Percentiles rank a stretch among this genome's conserved stretches.
These are phyloP conservation scores for Sequoia sempervirens DNA, from an alignment of 75 land plant species.

Conservation along the genomic window DNA sequence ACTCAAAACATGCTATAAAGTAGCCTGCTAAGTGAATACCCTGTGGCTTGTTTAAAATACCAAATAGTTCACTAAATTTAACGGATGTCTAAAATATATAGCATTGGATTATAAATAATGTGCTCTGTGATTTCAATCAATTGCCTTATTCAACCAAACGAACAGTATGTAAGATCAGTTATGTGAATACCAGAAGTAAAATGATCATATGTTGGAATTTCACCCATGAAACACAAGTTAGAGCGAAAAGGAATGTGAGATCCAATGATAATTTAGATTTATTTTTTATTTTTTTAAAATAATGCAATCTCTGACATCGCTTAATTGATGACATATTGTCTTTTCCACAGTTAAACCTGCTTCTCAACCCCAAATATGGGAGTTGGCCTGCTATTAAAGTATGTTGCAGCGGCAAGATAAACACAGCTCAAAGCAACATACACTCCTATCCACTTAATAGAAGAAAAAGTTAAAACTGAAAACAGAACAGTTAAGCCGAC, in stretches of 20 bases:
- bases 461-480: constrained; percentile 36
- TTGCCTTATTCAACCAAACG: background rate
- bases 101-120: background rate
- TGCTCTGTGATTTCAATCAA: background rate
- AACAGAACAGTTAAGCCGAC: constrained; percentile 26
- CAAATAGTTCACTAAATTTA: background rate
- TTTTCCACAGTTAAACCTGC: background rate
- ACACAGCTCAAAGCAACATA: constrained; percentile 53
- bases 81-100: background rate
- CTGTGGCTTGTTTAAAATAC: background rate
- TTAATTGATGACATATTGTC: background rate
- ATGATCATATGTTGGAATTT: background rate
- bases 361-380: constrained; percentile 21
- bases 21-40: too few species aligned
- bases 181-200: background rate
- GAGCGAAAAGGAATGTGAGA: background rate
- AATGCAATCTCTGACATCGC: background rate
- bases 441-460: constrained; percentile 53
- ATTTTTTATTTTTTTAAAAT: background rate
- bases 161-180: background rate
- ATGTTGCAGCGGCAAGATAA: constrained; percentile 51
- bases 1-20: too few species aligned
- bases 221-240: background rate
- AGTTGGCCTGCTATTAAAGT: constrained; percentile 38
- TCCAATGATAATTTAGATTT: background rate